Percentiles rank a stretch among this genome's conserved stretches.
Evolutionary conservation across 2,329 filamentous ascomycete genomes (phyloP).

Genomic region (Ceratocystis huliohia): DNA sequence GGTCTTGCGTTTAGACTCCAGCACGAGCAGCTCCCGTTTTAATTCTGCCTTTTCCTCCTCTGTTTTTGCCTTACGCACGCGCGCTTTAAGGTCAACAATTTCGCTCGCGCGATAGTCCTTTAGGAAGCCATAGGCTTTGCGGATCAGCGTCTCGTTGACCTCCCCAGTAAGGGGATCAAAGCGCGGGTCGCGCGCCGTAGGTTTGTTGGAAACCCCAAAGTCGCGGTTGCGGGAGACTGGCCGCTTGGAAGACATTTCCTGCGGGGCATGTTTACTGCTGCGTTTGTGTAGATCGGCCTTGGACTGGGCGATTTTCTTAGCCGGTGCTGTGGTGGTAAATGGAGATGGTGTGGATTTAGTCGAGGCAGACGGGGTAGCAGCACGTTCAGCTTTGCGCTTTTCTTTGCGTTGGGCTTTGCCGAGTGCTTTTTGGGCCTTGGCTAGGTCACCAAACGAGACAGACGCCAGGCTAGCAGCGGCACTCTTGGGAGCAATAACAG

Average conservation of each 20-base stretch:
- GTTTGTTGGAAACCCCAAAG: constrained; percentile 39
- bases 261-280: constrained; percentile 75
- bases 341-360: constrained; percentile 21
- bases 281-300: constrained; percentile 21
- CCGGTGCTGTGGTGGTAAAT: constrained; percentile 22
- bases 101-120: constrained; percentile 77
- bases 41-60: constrained; percentile 53
- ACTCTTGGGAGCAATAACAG: background rate
- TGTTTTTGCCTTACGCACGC: constrained; percentile 55
- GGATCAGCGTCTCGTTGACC: constrained; percentile 45
- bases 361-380: constrained; percentile 21
- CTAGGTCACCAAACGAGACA: constrained; percentile 82
- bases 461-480: constrained; percentile 32
- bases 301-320: constrained; percentile 31
- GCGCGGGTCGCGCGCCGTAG: constrained; percentile 68
- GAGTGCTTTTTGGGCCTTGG: constrained; percentile 67
- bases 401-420: constrained; percentile 25
- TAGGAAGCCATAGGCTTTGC: constrained; percentile 74
- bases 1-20: constrained; percentile 66
- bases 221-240: constrained; percentile 71
- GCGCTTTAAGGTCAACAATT: constrained; percentile 57
- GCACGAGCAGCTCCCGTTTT: constrained; percentile 59
- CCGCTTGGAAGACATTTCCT: constrained; percentile 67
- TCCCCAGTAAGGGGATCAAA: constrained; percentile 55
- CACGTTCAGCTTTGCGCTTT: constrained; percentile 23